phyloP scores from a whole-genome alignment of 2,329 filamentous ascomycete species.

The Colletotrichum karsti region DNA sequence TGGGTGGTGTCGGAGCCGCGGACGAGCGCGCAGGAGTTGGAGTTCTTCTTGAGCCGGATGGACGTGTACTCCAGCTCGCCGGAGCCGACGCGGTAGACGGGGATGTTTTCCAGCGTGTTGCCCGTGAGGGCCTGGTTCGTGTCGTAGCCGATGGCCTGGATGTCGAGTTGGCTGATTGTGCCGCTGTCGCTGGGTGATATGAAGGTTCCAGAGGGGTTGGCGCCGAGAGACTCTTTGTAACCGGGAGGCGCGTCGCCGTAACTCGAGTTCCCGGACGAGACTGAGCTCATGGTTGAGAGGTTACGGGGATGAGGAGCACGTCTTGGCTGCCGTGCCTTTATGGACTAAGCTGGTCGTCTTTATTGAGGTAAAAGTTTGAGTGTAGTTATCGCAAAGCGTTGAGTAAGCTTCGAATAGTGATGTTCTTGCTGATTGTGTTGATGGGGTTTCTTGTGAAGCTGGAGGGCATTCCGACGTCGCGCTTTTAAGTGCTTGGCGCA shows the following conservation, averaged over 20 bases:
- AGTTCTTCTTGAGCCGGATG: not conserved
- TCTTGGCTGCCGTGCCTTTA: not conserved
- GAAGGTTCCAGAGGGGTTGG: not conserved
- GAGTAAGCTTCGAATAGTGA: fast-evolving
- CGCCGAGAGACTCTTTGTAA: not conserved
- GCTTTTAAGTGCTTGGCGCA: not conserved
- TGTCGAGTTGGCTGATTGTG: not conserved
- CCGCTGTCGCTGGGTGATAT: not conserved
- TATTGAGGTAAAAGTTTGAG: not conserved
- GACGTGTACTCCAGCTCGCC: not conserved
- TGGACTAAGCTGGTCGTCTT: not conserved
- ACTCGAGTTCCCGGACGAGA: not conserved
- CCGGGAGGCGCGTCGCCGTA: not conserved
- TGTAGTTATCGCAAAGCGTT: not conserved
- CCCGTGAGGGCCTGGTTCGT: not conserved
- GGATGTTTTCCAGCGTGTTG: not conserved
- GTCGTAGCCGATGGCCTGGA: not conserved
- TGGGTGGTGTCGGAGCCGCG: not conserved
- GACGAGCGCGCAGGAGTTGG: not conserved
- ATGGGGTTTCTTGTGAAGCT: not conserved
- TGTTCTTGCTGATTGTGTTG: not conserved
- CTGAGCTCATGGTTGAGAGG: not conserved
- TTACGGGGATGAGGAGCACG: not conserved
- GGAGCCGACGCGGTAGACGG: not conserved
- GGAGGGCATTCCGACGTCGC: not conserved